Base-by-base conservation (phyloP, 2,329 filamentous ascomycete species). In the Ophiostoma ulmi region DNA sequence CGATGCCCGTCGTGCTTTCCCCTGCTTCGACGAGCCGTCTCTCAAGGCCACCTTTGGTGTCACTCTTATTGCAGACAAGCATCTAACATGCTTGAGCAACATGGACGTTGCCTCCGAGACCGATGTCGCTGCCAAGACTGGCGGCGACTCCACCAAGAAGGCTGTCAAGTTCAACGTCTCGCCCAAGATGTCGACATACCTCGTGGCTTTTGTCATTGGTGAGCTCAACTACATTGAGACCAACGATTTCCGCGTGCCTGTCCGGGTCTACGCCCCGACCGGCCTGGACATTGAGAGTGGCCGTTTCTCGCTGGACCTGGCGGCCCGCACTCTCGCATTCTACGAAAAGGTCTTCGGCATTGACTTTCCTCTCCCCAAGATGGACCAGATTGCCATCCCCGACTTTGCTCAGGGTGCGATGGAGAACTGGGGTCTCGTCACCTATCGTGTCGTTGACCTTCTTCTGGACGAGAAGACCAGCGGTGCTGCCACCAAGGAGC, bases 371-470 rank as follows among this genome's bases (percentile, higher is more conserved):
- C 83, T 97, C 61, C 93, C 93, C 69, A 97, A 97, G 86, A 95
- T 97, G 91, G 93, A 97, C 80, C 95, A 97, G 90, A 90, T 97
- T 75, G 94, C 94, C 64, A 94, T 98, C 77, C 94, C 94, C 20
- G 94, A 98, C 79, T 98, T 98, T 79, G 93, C 93, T 68, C 93
- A 93, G 67, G 94, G 94, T 73, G 94, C 94, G 72, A 97, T 98
- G 94, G 94, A 98, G 85, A 98, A 98, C 80, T 98, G 94, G 94
- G 94, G 94, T 78, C 84, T 98, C 69, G 89, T 98, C 75, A 98
- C 94, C 7, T 98, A 97, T 82, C 91, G 94, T 74, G 91, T 97
- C 31, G 94, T 97, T 44, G 93, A 96, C 77, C 81, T 98, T 66
- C 86, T 98, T 72, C 88, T 97, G 73, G 94, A 98, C 76, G 93